Percentiles rank a stretch among this genome's conserved stretches.
Conservation (phyloP, 1,284 basidiomycete species). For the Inonotus hispidus region DNA sequence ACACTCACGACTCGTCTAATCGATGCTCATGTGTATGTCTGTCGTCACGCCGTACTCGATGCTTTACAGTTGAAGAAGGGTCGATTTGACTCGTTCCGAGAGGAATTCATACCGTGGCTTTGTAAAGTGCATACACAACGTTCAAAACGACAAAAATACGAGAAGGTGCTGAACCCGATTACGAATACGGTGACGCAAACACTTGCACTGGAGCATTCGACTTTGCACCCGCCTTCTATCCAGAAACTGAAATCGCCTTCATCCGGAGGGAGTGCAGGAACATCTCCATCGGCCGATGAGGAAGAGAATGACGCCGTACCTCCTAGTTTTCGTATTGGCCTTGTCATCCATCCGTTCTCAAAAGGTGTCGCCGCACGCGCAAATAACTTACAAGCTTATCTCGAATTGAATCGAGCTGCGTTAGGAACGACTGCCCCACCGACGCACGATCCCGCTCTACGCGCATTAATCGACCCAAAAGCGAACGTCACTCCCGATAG, state of each 20-base stretch:
- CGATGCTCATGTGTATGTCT: constrained; percentile 90
- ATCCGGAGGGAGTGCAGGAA: constrained; percentile 29
- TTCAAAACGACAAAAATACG: constrained; percentile 54
- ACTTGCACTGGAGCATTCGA: constrained; percentile 55
- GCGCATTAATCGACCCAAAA: constrained; percentile 66
- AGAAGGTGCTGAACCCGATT: constrained; percentile 39
- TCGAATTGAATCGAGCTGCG: constrained; percentile 73
- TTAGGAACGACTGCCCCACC: constrained; percentile 44
- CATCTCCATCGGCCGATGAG: constrained; percentile 41
- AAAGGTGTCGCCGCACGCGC: constrained; percentile 68
- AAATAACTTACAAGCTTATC: constrained; percentile 78
- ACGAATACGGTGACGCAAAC: constrained; percentile 32
- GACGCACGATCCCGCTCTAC: constrained; percentile 43
- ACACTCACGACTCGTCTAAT: constrained; percentile 67
- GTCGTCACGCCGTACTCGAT: constrained; percentile 71
- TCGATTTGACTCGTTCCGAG: constrained; percentile 72
- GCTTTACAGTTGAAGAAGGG: constrained; percentile 56
- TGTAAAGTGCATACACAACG: constrained; percentile 77
- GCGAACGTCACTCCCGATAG: constrained; percentile 86
- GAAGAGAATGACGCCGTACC: constrained; percentile 32
- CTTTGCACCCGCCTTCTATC: constrained; percentile 32
- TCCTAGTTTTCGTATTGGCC: constrained; percentile 52
- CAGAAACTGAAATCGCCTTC: constrained; percentile 19
- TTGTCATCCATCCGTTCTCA: constrained; percentile 51
- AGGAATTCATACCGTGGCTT: constrained; percentile 88